Evolutionary conservation across 371 early-diverging fungal species (phyloP), one percentile per base, ranked within the genome.

Genomic region (Syncephalastrum monosporum): DNA sequence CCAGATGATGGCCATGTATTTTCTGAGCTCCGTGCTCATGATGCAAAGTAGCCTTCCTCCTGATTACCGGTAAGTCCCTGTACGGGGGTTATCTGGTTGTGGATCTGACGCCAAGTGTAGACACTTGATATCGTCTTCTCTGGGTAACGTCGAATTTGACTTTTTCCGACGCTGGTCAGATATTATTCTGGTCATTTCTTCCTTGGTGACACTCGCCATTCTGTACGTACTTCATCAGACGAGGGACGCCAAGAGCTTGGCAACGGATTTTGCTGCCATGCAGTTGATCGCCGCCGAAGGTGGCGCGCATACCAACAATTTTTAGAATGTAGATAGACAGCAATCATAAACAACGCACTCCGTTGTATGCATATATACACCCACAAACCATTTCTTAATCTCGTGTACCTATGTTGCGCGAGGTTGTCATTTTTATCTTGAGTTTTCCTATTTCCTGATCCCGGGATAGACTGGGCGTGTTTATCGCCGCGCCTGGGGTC

Each of bases 141-240:
- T 96, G 50, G 86, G 86, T 1, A 73, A 84, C 8, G 82, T 91
- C 24, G 89, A 93, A 52, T 94, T 95, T 61, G 81, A 90, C 65
- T 95, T 91, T 67, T 97, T 94, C 67, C 82, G 87, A 55, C 88
- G 84, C 27, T 97, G 97, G 97, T 95, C 94, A 59, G 97, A 97
- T 70, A 82, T 90, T 21, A 93, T 95, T 14, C 93, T 94, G 70
- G 69, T 95, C 44, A 72, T 90, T n/a, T 84, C 91, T 5, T 94
- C 91, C 0, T 56, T 88, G 12, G 48, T 82, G 38, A 86, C 88
- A 12, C 72, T 79, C 13, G 61, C 77, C n/a, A 68, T 91, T 38
- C 67, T 90, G 21, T 91, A 87, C 58, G 74, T 91, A 42, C 74
- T 88, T 38, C 87, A 91, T 60, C 83, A 78, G 50, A 87, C 87